These are phyloP conservation scores for Nemania bipapillata DNA, from an alignment of 2,329 filamentous ascomycete genomes.

Conservation along the genomic window DNA sequence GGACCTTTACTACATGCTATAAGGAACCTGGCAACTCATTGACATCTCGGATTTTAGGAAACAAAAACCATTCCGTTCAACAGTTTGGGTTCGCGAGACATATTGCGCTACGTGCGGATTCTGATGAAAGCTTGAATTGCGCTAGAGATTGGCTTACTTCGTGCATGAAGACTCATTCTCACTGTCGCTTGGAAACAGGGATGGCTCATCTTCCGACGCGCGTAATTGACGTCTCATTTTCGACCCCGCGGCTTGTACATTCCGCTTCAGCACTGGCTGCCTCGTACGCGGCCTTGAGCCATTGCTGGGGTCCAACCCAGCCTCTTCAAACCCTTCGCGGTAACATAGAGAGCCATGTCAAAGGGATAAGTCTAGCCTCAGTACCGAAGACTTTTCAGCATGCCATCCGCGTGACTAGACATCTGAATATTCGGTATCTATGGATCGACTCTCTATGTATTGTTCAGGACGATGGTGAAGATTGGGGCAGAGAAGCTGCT, in stretches of 20 bases:
- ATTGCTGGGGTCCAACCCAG: not conserved
- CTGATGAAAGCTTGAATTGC: not conserved
- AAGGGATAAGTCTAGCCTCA: not conserved
- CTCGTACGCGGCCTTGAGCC: conserved; percentile 5
- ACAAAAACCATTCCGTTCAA: not conserved
- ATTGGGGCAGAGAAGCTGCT: conserved; percentile 1
- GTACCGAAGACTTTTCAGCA: not conserved
- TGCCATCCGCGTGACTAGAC: conserved; percentile 1
- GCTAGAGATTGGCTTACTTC: not conserved
- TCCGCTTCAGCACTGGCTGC: not conserved
- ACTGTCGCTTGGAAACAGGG: not conserved
- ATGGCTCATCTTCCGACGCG: not conserved
- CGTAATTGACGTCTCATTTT: not conserved
- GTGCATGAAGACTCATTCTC: not conserved
- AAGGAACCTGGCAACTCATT: not conserved
- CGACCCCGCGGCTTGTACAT: not conserved
- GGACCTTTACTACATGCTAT: not conserved
- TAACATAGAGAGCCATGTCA: not conserved
- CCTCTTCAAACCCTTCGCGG: not conserved
- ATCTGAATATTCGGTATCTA: not conserved
- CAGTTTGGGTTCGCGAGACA: conserved; percentile 7
- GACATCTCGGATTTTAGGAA: not conserved
- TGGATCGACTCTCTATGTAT: conserved; percentile 2
- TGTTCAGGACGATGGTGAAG: not conserved
- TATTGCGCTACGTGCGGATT: not conserved